Evolutionary conservation across 305 asterid species (phyloP), one percentile per base, ranked within the genome.

Genomic region (Fraxinus velutina): DNA sequence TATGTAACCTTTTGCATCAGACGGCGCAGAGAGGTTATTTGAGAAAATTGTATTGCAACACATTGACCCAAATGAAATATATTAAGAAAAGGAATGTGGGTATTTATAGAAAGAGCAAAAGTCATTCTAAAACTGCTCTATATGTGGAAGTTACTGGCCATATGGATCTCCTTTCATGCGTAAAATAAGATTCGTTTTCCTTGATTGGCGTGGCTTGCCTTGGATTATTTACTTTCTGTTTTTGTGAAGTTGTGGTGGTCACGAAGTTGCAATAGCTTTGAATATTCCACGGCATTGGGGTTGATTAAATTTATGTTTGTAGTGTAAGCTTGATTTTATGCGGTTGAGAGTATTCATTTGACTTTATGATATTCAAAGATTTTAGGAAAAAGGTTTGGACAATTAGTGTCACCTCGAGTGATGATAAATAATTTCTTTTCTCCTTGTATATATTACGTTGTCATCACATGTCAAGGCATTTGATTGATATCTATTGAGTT

Each of bases 141-240:
- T 74, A 36, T 70, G 47, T 79, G 81, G 81, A 79, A 44, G 27
- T 79, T 81, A 12, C 30, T 37, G 22, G 81, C 71, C 81, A 71
- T 42, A 42, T 73, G 73, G 72, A 68, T 52, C 7, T 78, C 62
- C 76, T 57, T 77, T 78, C 73, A 17, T 57, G 81, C 37, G 52
- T 52, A 42, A 57, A 21, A 77, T 77, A 47, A 10, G 29, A 78
- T 60, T 21, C 66, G 30, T 81, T 66, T 76, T 29, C n/a, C 74
- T 77, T 73, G 37, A 44, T 15, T 75, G 30, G 44, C 2, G 12
- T 64, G 60, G 70, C 36, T 15, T 29, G 21, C 30, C 57, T 32
- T 50, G 15, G 42, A 4, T 24, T 80, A 15, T 27, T 55, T 78
- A 42, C 9, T 19, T 57, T 82, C 30, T 76, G 60, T 2, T 64